Base-by-base conservation (phyloP, 2,329 filamentous ascomycete genomes). In the Daldinia sp. region DNA sequence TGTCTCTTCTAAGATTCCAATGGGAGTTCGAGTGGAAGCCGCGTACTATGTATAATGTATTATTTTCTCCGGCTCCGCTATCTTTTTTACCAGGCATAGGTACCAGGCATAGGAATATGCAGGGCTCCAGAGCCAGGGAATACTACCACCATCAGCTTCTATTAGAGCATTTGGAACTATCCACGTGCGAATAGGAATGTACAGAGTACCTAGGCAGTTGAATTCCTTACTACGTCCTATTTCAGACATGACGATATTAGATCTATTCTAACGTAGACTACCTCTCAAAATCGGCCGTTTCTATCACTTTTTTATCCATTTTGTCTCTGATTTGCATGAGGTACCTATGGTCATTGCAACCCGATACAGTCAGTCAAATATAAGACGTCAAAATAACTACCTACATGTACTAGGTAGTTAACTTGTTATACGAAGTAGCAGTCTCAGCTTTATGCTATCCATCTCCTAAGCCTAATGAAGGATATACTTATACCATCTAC, bases 31-130 rank as follows among this genome's bases (percentile, higher is more conserved):
- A 20, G n/a, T n/a, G n/a, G n/a, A 53, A 53, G 18, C 51, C 51
- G 35, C 51, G 51, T 54, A 12, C 50, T 51, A 48, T 46, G 20
- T 46, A 13, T 33, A 6, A 33, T 10, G 35, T 39, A 39, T 15
- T 35, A 35, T 9, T 35, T 35, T 65, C 55, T 63, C 60, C 58
- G 64, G 58, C 53, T 65, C 64, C 68, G 68, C 61, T 60, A 67
- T 59, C 46, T 64, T 35, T 10, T 50, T 54, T 68, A 51, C 50
- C 48, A 48, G 37, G 13, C 37, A 63, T 53, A 23, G 39, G 56
- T 33, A 23, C 33, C 6, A 35, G 33, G 6, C 33, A 41, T 28
- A 54, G n/a, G 51, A 35, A 54, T 54, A 37, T 54, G 33, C 33
- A 54, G 33, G 51, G 51, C 51, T 37, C 33, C 33, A 54, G 12